Evolutionary conservation across 805 yeast species (phyloP).

Genomic region (Priceomyces carsonii): DNA sequence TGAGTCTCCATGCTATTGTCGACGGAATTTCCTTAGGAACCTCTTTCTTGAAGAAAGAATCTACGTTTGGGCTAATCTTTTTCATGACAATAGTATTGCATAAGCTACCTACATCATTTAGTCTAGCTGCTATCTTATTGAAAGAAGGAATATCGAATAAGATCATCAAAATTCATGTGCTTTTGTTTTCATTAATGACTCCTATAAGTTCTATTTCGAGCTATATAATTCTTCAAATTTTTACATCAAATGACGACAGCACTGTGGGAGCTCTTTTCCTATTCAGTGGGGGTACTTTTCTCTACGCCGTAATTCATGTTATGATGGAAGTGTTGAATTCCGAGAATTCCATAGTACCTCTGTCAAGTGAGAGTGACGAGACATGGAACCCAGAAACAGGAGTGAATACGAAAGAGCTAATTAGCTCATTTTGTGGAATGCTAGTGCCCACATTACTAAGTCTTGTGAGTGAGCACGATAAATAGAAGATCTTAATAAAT

Average conservation of each 20-base stretch:
- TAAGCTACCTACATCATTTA: constrained; percentile 75
- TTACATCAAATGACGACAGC: constrained; percentile 31
- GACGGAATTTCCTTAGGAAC: constrained; percentile 78
- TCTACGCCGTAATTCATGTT: constrained; percentile 70
- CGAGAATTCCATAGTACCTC: constrained; percentile 5
- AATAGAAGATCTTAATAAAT: too few species aligned
- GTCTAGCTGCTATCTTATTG: constrained; percentile 57
- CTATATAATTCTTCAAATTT: constrained; percentile 35
- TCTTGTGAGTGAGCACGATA: constrained; percentile 20
- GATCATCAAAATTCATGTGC: constrained; percentile 46
- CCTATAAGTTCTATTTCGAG: constrained; percentile 61
- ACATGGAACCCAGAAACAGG: constrained; percentile 5
- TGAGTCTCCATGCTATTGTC: constrained; percentile 64
- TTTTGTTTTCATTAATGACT: constrained; percentile 57
- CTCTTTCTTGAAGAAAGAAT: constrained; percentile 39
- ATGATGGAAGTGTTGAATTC: constrained; percentile 36
- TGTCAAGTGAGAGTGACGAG: constrained; percentile 9
- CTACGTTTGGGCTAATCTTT: constrained; percentile 44
- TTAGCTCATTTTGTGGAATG: constrained; percentile 23
- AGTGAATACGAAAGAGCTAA: constrained; percentile 14
- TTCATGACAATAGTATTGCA: constrained; percentile 65
- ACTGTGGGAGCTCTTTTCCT: constrained; percentile 57
- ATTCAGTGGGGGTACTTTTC: constrained; percentile 71
- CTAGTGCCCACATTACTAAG: constrained; percentile 26
- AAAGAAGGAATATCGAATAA: constrained; percentile 31